Conservation (phyloP, 768 basidiomycete species). For the Fibroporia radiculosa region DNA sequence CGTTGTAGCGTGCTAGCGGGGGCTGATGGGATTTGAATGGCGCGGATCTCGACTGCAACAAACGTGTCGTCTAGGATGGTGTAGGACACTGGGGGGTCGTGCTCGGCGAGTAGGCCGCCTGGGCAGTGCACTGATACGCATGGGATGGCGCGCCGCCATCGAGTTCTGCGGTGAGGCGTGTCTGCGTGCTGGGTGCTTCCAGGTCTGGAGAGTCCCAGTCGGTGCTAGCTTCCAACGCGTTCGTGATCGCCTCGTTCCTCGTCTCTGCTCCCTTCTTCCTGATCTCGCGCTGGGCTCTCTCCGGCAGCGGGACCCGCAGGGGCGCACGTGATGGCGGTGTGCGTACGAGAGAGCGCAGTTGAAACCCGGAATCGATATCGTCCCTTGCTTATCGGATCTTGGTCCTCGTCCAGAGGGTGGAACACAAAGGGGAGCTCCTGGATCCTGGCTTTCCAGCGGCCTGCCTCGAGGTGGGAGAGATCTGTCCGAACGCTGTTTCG, state of each 20-base stretch:
- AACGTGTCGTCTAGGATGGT: too few species aligned
- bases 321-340: conserved; percentile 2
- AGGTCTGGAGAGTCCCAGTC: conserved; percentile 1
- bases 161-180: not conserved
- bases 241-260: conserved; percentile 1
- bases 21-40: not conserved
- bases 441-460: not conserved
- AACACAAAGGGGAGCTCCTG: not conserved
- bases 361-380: conserved; percentile 3
- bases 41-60: not conserved
- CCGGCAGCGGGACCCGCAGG: not conserved
- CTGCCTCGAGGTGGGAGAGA: conserved; percentile 4
- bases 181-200: not conserved
- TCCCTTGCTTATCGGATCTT: conserved; percentile 10
- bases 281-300: not conserved
- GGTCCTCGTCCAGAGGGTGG: not conserved
- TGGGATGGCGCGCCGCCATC: not conserved
- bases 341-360: not conserved
- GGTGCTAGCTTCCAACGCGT: conserved; percentile 1
- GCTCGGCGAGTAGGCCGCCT: too few species aligned
- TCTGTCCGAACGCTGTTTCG: conserved; percentile 1
- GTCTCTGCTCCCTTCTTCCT: not conserved
- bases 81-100: too few species aligned
- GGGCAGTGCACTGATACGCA: not conserved
- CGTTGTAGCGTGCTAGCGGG: not conserved